Percentiles rank a stretch among this genome's conserved stretches.
These are phyloP conservation scores for Aspergillus indologenus DNA, from an alignment of 495 filamentous ascomycete species.

Conservation along the genomic window DNA sequence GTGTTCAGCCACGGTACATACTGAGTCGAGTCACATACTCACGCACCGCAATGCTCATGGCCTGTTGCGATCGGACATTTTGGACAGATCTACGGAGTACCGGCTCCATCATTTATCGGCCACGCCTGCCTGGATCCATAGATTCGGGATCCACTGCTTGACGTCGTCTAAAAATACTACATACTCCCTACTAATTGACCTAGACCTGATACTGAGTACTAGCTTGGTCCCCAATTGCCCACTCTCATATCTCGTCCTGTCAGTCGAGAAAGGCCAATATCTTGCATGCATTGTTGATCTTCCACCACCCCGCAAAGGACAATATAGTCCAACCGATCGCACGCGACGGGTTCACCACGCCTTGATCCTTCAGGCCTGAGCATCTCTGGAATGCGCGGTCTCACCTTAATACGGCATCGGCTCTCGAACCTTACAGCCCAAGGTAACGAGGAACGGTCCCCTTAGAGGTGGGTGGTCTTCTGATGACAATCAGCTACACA, in stretches of 20 bases:
- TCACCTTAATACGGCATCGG: not conserved
- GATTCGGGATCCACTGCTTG: conserved; percentile 1
- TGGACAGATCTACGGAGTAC: conserved; percentile 3
- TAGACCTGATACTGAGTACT: not conserved
- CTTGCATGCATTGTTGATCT: not conserved
- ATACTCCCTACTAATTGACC: not conserved
- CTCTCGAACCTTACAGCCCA: not conserved
- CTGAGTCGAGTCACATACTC: too few relatives aligned
- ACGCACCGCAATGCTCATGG: not conserved
- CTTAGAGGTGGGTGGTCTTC: not conserved
- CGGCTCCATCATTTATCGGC: conserved; percentile 1
- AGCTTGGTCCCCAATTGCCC: not conserved
- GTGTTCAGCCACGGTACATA: too few relatives aligned
- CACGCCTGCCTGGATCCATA: not conserved
- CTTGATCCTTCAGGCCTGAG: not conserved
- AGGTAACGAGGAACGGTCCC: too few relatives aligned
- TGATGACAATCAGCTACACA: not conserved
- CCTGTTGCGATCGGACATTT: not conserved
- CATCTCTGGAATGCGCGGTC: not conserved
- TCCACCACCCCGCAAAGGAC: too few relatives aligned
- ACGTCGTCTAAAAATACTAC: conserved; percentile 4
- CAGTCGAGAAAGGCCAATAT: not conserved
- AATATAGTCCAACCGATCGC: not conserved
- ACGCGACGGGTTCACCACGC: not conserved
- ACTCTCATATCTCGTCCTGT: not conserved